These are phyloP conservation scores for Chlorella sp. DNA, from an alignment of 139 green algal species.

Conservation along the genomic window DNA sequence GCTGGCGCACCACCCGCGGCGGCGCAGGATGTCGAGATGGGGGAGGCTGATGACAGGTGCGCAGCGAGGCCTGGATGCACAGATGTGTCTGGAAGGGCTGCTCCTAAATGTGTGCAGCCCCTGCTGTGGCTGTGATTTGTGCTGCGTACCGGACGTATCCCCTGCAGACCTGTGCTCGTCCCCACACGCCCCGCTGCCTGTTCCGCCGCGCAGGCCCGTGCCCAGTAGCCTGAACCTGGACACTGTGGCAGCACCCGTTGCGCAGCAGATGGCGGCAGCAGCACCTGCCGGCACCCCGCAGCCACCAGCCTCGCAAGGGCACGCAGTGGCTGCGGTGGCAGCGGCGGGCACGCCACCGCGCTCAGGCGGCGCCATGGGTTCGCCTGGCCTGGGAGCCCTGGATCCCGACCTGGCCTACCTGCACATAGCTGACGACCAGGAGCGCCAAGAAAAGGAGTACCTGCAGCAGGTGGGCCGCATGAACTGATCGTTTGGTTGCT, in stretches of 20 bases:
- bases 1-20: neutral
- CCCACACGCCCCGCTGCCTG: neutral
- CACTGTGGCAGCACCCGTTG: no score
- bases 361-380: neutral
- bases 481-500: no score
- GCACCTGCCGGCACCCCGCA: no score
- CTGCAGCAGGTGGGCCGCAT: constrained; percentile 17
- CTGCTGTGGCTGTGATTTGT: neutral
- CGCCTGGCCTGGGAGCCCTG: neutral
- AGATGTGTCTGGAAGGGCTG: neutral
- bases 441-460: constrained; percentile 27
- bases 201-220: neutral
- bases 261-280: no score
- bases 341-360: neutral
- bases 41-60: neutral
- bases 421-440: constrained; percentile 11
- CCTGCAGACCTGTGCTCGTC: neutral
- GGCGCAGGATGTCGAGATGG: no score
- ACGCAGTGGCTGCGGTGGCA: neutral
- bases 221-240: no score
- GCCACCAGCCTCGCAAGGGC: neutral
- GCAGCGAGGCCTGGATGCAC: neutral
- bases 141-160: neutral
- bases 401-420: constrained; percentile 34
- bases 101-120: neutral